Evolutionary conservation across 2,329 filamentous ascomycete species (phyloP), one percentile per base, ranked within the genome.

Genomic region (Emmonsia crescens): DNA sequence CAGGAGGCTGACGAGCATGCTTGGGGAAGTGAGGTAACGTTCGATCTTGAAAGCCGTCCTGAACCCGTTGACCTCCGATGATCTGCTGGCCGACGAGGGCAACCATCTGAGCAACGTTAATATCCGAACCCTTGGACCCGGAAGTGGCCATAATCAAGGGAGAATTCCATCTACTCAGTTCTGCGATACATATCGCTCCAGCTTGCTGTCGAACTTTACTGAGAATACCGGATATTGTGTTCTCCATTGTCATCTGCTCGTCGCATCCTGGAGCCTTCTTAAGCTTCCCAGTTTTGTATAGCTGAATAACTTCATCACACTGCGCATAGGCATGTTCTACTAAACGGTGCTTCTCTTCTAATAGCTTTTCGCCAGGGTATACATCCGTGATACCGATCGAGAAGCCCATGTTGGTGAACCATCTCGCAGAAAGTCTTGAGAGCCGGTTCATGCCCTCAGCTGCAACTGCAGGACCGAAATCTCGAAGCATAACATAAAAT

Each of bases 21-120:
- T 97, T 97, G 60, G 91, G 88, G 72, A 97, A 99, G 75, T 99
- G 94, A 46, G 94, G 94, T 60, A 99, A 76, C 61, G 88, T 96
- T 69, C 94, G 86, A 74, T 97, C 93, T 73, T 97, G 93, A 77
- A 99, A 99, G 6, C 94, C 94, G 75, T 99, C 91, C 52, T 90
- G 84, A 38, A 99, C 92, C 83, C 94, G 92, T 70, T 89, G 85
- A 57, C 91, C 91, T 63, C 89, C 89, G 70, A 99, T 97, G 83
- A 97, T 96, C 69, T 99, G 94, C 76, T 99, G 94, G 58, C 94
- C 94, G 72, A 99, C 94, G 63, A 92, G 86, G 61, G 94, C 93
- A 72, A 97, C 89, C 94, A 99, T 99, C 78, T 99, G 94, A 9
- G 94, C 94, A 40, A 99, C 94, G 80, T 99, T 99, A 80, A 99